Evolutionary conservation across 352 stramenopile genomes (phyloP), one percentile per base, ranked within the genome.

Genomic region (Phytopythium boreale): DNA sequence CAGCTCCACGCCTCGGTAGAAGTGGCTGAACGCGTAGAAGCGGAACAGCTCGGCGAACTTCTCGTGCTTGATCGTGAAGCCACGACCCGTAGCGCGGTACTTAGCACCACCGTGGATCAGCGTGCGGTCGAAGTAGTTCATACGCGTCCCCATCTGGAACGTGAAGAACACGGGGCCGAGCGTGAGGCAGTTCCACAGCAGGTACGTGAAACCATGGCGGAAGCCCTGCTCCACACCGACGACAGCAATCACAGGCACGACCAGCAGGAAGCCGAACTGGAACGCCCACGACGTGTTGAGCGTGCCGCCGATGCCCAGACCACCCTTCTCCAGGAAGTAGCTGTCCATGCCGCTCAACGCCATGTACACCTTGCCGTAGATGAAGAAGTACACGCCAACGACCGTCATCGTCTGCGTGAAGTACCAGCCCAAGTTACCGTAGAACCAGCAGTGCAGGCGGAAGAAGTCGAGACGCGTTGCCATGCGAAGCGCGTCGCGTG

Each of bases 151-250:
- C 81, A 99, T 99, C 72, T 99, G 97, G 82, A 99, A 99, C 68
- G 98, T 99, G 70, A 99, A 99, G 80, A 99, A 98, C 39, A 99
- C 81, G n/a, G 97, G 97, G 51, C 97, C 97, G n/a, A 98, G 93
- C 47, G 96, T 99, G 39, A 98, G 75, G 64, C 98, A 95, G 66
- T 99, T 98, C 82, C 97, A 96, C 29, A 98, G 68, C 59, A 98
- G 80, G 64, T 94, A 95, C 9, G 82, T 96, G 60, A 97, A 84
- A 77, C 95, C 97, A 44, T 96, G 88, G 29, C 88, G 88, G 81
- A 98, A 98, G 52, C 97, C 97, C 58, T 97, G 90, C 75, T 99
- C 97, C 6, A 99, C 96, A 71, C 95, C 96, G 19, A 99, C 85
- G 8, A 98, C 98, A 3, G 96, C 97, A 66, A 99, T 97, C 47